Evolutionary conservation across 23 red algal species (phyloP), one percentile per base, ranked within the genome.

Genomic region (Cyanidiococcus yangmingshanensis): DNA sequence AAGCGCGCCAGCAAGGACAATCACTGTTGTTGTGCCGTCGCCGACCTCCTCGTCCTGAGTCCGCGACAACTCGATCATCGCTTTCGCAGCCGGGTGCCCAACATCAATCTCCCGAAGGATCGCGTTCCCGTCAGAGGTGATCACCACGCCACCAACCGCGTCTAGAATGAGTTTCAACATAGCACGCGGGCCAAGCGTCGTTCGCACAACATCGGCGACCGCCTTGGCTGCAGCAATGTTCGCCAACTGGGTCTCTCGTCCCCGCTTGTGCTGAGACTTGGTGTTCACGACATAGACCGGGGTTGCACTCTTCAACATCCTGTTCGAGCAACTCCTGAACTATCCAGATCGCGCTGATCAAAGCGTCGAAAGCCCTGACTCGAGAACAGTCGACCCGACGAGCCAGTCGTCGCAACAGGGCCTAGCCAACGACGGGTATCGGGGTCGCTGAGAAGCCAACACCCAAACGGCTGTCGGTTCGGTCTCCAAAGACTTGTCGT

Each of bases 161-260:
- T 98, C 94, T 39, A 98, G 86, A 38, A 98, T 92, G 87, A 98
- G 90, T 67, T 98, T 98, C 0, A 98, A 75, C 94, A 98, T 98
- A 1, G 94, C 94, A 0, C 94, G 94, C 17, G 94, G 94, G 58
- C 94, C 94, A 21, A 98, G 78, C 0, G 94, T 98, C 15, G 94
- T 98, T 3, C 94, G 87, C 58, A 98, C 88, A 31, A 92, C 90
- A 39, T 98, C 94, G 12, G 88, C 86, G 2, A 98, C 94, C 18
- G 94, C 88, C 76, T 87, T 87, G 39, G 88, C 94, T 12, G 94
- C 94, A 2, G 85, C 86, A 75, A 98, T 91, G 50, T 98, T 98
- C 58, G 88, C 86, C 17, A 98, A 68, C 77, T 98, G 94, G 37
- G 94, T 88, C 21, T 85, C 77, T 38, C 88, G 94, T 1, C 94